Percentiles rank a stretch among this genome's conserved stretches.
Evolutionary conservation across 768 basidiomycete genomes (phyloP).

Genomic region (Dacryopinax primogenitus): DNA sequence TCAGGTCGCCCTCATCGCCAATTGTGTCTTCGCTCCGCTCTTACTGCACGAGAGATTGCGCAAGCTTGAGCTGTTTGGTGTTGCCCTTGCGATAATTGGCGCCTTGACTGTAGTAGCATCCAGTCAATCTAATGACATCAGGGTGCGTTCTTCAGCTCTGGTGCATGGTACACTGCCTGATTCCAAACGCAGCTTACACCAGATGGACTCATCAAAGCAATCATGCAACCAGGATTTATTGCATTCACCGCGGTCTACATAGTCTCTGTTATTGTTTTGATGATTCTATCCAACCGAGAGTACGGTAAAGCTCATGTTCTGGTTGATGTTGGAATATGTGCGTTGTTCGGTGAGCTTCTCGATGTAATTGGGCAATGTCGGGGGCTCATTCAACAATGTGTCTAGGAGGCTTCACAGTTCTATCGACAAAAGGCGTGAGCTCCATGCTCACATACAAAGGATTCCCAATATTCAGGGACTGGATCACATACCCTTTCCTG

Average conservation of each 20-base stretch:
- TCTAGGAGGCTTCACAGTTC: constrained; percentile 82
- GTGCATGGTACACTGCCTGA: background rate
- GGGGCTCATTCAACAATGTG: background rate
- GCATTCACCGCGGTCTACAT: constrained; percentile 58
- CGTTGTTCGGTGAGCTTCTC: constrained; percentile 32
- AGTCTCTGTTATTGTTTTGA: constrained; percentile 41
- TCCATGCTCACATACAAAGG: constrained; percentile 70
- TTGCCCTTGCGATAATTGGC: constrained; percentile 69
- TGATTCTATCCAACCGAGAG: constrained; percentile 49
- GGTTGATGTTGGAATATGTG: constrained; percentile 80
- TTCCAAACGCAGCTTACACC: constrained; percentile 40
- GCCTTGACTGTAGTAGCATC: constrained; percentile 87
- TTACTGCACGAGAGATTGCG: constrained; percentile 74
- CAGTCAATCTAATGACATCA: constrained; percentile 54
- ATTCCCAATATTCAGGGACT: constrained; percentile 58
- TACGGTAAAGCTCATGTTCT: constrained; percentile 58
- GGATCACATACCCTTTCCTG: constrained; percentile 74
- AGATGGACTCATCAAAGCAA: constrained; percentile 50
- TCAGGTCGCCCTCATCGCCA: constrained; percentile 84
- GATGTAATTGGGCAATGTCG: background rate
- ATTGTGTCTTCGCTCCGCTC: constrained; percentile 84
- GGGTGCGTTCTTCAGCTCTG: constrained; percentile 25
- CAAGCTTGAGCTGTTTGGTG: constrained; percentile 65
- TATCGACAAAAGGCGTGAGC: constrained; percentile 85
- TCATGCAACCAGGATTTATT: constrained; percentile 59